Percentiles rank a stretch among this genome's conserved stretches.
phyloP scores from a whole-genome alignment of 192 early-diverging fungal genomes.

The Backusella westeae region DNA sequence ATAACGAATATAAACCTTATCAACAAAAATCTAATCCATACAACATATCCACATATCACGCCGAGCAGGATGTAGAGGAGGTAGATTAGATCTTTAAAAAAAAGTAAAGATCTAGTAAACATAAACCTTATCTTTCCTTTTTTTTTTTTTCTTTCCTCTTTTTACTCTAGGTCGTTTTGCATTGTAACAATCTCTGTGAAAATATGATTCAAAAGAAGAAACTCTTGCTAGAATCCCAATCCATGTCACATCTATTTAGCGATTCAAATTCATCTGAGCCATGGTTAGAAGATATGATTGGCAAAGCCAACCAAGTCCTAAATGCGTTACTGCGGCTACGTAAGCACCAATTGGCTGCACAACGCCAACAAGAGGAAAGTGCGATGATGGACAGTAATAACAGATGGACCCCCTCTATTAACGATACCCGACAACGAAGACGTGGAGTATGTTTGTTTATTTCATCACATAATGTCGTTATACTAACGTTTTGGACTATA shows the following conservation, averaged over 20 bases:
- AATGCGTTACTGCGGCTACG: conserved; percentile 13
- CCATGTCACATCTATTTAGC: not conserved
- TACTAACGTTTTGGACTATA: not conserved
- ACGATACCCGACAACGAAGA: conserved; percentile 16
- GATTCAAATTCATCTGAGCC: conserved; percentile 14
- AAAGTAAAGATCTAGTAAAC: not conserved
- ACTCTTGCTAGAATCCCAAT: not conserved
- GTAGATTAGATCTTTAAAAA: not conserved
- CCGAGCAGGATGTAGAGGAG: conserved; percentile 1
- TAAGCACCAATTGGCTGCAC: conserved; percentile 22
- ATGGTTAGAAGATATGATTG: conserved; percentile 31
- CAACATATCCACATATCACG: not conserved
- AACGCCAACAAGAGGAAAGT: not conserved
- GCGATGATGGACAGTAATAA: not conserved
- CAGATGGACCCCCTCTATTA: not conserved
- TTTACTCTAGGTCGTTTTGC: conserved; percentile 12
- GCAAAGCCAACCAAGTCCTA: conserved; percentile 21
- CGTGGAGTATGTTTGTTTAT: conserved; percentile 20
- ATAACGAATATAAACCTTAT: not conserved
- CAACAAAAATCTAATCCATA: not conserved
- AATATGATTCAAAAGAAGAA: conserved; percentile 23
- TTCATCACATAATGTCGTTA: not conserved
- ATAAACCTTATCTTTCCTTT: not conserved
- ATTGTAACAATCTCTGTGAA: conserved; percentile 20
- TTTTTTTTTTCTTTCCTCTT: not conserved